Percentiles rank a stretch among this genome's conserved stretches.
Evolutionary conservation across 1,284 basidiomycete species (phyloP).

Genomic region (Apiotrichum akiyoshidainum): DNA sequence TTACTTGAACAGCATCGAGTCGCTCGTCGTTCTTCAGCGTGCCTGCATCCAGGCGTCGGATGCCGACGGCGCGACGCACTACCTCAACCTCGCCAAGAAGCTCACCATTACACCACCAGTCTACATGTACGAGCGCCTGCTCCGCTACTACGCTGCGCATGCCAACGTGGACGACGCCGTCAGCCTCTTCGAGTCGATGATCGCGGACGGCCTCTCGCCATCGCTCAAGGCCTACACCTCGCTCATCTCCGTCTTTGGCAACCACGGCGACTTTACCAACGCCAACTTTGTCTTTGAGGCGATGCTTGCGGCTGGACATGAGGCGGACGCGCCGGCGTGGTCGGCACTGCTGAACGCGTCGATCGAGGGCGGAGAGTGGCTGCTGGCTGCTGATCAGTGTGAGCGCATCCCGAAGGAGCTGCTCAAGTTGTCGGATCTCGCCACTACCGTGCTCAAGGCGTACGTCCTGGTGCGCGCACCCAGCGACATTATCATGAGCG

Average conservation of each 20-base stretch:
- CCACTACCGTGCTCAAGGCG: slow-evolving; percentile 77
- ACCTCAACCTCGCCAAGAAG: slow-evolving; percentile 16
- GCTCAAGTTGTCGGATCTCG: background rate
- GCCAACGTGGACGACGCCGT: slow-evolving; percentile 61
- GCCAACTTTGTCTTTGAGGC: slow-evolving; percentile 66
- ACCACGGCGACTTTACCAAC: slow-evolving; percentile 62
- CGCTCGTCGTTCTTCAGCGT: slow-evolving; percentile 22
- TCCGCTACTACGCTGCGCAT: slow-evolving; percentile 61
- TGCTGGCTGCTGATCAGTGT: slow-evolving; percentile 29
- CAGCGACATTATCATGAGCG: slow-evolving; percentile 61
- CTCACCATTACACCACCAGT: slow-evolving; percentile 10
- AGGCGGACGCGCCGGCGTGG: slow-evolving; percentile 64
- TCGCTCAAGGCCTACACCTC: slow-evolving; percentile 62
- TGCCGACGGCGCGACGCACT: slow-evolving; percentile 13
- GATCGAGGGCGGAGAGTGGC: slow-evolving; percentile 71
- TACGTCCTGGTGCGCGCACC: slow-evolving; percentile 78
- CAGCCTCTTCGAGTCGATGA: slow-evolving; percentile 64
- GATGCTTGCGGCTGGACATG: slow-evolving; percentile 54
- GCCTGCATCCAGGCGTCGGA: slow-evolving; percentile 25
- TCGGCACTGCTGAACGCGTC: slow-evolving; percentile 77
- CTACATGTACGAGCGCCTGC: slow-evolving; percentile 55
- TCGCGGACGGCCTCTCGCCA: slow-evolving; percentile 55
- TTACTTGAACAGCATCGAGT: slow-evolving; percentile 3
- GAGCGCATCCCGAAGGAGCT: slow-evolving; percentile 45
- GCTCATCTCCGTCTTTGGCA: slow-evolving; percentile 67